phyloP scores from a whole-genome alignment of 306 rosid genomes.

The Calophaca sinica region DNA sequence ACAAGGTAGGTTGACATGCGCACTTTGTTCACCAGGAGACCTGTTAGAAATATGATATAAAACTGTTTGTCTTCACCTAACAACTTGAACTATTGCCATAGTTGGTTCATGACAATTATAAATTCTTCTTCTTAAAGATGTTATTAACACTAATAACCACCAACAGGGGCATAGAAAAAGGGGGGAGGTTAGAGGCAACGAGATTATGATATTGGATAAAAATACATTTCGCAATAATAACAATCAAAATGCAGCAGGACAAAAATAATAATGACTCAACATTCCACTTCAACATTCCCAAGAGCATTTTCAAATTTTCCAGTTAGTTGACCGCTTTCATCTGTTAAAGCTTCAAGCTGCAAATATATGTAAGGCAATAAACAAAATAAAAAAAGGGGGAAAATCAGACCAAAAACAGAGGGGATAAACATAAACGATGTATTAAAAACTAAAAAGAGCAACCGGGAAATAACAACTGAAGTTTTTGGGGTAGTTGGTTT shows the following conservation, averaged over 20 bases:
- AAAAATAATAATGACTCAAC: slow-evolving; percentile 17
- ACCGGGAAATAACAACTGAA: no score
- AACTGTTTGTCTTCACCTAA: no score
- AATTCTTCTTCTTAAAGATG: no score
- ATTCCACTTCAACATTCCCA: slow-evolving; percentile 74
- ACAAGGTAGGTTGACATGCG: no score
- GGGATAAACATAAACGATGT: no score
- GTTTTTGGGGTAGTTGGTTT: no score
- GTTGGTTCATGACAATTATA: no score
- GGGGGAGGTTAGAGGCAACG: not conserved
- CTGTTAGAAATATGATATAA: no score
- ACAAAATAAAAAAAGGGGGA: not conserved
- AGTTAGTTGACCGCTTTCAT: slow-evolving; percentile 57
- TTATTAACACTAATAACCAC: not conserved
- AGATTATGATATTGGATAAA: slow-evolving; percentile 6
- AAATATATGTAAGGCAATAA: slow-evolving; percentile 17
- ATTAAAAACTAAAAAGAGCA: no score
- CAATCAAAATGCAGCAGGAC: slow-evolving; percentile 22
- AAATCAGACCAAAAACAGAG: no score
- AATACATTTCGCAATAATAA: not conserved
- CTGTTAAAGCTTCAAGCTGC: slow-evolving; percentile 66
- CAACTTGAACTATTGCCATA: no score
- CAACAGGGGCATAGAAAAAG: not conserved
- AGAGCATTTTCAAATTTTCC: slow-evolving; percentile 62
- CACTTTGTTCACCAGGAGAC: no score